phyloP scores from a whole-genome alignment of 768 basidiomycete species.

The Cubamyces sp. region DNA sequence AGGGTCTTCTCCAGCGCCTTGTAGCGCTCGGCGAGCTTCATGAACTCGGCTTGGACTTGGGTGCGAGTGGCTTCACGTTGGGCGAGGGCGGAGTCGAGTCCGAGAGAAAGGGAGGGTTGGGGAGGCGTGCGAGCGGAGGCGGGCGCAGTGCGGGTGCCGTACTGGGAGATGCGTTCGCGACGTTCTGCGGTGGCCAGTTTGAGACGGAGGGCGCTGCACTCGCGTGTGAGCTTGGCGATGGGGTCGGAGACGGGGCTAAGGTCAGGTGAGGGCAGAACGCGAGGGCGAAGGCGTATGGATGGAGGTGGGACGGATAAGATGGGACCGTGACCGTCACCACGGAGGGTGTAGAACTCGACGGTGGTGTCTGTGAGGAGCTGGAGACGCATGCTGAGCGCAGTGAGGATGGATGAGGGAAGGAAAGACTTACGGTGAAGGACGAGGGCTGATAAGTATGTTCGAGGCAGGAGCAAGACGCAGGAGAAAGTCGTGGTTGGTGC shows the following conservation, averaged over 20 bases:
- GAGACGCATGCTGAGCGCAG: conserved; percentile 38
- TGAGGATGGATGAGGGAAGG: conserved; percentile 5
- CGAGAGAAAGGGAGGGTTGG: conserved; percentile 6
- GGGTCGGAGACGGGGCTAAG: conserved; percentile 44
- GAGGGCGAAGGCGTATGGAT: conserved; percentile 31
- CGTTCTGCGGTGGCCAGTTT: conserved; percentile 45
- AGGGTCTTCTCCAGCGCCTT: conserved; percentile 64
- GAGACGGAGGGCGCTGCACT: conserved; percentile 48
- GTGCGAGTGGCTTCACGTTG: conserved; percentile 21
- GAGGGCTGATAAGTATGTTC: conserved; percentile 8
- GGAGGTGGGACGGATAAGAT: conserved; percentile 34
- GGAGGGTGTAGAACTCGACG: conserved; percentile 61
- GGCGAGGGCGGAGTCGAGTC: conserved; percentile 9
- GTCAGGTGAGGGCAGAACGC: conserved; percentile 33
- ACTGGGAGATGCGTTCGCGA: conserved; percentile 34
- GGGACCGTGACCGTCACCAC: conserved; percentile 29
- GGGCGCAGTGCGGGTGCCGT: conserved; percentile 25
- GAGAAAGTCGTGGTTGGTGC: conserved; percentile 23
- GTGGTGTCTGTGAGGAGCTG: conserved; percentile 55
- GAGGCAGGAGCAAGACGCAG: conserved; percentile 2
- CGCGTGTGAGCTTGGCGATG: conserved; percentile 43
- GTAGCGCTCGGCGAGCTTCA: conserved; percentile 64
- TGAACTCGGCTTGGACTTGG: conserved; percentile 35
- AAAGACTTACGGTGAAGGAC: conserved; percentile 12
- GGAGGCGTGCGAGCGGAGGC: conserved; percentile 29